Base-by-base conservation (phyloP, 495 filamentous ascomycete genomes). In the Talaromyces stipitatus region DNA sequence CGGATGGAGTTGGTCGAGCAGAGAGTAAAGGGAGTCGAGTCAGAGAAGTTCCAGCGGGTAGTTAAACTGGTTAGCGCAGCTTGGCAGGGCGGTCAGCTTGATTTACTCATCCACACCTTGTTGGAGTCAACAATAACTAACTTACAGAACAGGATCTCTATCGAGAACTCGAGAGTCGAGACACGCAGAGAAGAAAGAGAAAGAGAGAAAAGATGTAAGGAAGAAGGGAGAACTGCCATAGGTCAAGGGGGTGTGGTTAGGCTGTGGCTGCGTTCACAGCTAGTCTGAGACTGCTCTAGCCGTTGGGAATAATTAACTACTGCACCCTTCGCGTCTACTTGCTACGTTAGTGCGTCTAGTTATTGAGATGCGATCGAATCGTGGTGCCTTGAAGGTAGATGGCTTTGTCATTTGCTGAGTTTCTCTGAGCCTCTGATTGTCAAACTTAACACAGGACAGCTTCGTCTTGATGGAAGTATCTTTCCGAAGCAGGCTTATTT, bases 21-120 rank as follows among this genome's bases (percentile, higher is more conserved):
- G 59, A 27, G 22, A 33, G 47, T 29, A 33, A 50, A 26, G 43
- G 45, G 59, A 62, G 30, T 54, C 70, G 53, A 60, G 64, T 23
- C 59, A 53, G 28, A 59, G 53, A 62, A n/a, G 61, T 58, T 22
- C 60, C 61, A 20, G 50, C 60, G 36, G 43, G 56, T 41, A 26
- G 53, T 9, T 41, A 16, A 41, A 18, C n/a, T 20, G 36, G 36
- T 41, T 41, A 41, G 36, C 36, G 36, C 36, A 20, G 36, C 36
- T 41, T 41, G 36, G 36, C 36, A 41, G 36, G 36, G 36, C 36
- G 36, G 36, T 41, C 36, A 18, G 36, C 36, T 1, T 41, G 12
- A 2, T n/a, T 9, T 18, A n/a, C n/a, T n/a, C n/a, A n/a, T n/a
- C n/a, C n/a, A n/a, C n/a, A n/a, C n/a, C n/a, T n/a, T n/a, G n/a